phyloP scores from a whole-genome alignment of 352 stramenopile species.

The Phytophthora fragariaefolia region DNA sequence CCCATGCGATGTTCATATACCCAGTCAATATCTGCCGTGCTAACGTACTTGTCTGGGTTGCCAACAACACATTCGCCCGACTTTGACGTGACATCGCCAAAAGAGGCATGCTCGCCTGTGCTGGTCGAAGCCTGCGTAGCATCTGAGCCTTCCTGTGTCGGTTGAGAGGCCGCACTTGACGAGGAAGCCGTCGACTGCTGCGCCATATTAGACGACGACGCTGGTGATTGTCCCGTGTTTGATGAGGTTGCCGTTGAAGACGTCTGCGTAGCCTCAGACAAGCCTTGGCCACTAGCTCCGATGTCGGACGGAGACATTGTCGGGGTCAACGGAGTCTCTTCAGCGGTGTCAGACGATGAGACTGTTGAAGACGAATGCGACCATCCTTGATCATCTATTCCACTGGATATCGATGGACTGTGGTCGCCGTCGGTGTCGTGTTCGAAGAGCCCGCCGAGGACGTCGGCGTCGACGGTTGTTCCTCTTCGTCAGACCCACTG shows the following conservation, averaged over 20 bases:
- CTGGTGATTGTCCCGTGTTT: too few species aligned
- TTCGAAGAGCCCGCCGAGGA: not conserved
- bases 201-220: too few species aligned
- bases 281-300: not conserved
- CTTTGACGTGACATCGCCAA: constrained; percentile 17
- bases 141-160: not conserved
- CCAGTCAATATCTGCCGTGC: constrained; percentile 2
- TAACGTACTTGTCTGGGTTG: constrained; percentile 22
- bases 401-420: not conserved
- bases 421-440: too few species aligned
- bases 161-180: too few species aligned
- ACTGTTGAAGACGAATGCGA: not conserved
- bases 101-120: constrained; percentile 13
- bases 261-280: too few species aligned
- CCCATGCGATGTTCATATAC: constrained; percentile 15
- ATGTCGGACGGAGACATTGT: not conserved
- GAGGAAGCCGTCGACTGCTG: too few species aligned
- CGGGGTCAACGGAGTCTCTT: not conserved
- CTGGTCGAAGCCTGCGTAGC: not conserved
- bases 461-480: not conserved
- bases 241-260: too few species aligned
- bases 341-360: not conserved
- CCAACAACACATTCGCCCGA: constrained; percentile 16
- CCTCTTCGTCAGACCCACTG: not conserved
- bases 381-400: not conserved